Percentiles rank a stretch among this genome's conserved stretches.
Evolutionary conservation across 2,329 filamentous ascomycete genomes (phyloP).

Genomic region (Trichocomaceae sp.): DNA sequence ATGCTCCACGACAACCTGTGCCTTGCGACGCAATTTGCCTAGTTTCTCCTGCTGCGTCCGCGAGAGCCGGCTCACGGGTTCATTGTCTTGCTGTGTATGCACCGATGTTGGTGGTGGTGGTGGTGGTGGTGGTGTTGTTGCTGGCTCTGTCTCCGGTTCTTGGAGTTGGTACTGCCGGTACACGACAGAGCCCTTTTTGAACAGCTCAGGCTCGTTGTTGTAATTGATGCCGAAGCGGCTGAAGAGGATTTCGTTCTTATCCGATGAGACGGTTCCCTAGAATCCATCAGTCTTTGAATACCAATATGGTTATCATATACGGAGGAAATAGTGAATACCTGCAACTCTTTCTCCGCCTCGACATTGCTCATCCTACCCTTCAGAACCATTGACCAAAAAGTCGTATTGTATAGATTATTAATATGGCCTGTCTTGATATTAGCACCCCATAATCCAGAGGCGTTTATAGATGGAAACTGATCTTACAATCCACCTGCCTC

Average conservation of each 20-base stretch:
- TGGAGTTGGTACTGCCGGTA: conserved; percentile 77
- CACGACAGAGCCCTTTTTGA: conserved; percentile 85
- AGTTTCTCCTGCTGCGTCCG: conserved; percentile 80
- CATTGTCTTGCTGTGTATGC: neutral
- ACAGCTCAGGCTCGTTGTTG: conserved; percentile 91
- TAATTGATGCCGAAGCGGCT: conserved; percentile 88
- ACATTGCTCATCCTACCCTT: conserved; percentile 66
- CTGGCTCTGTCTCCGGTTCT: conserved; percentile 47
- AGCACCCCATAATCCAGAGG: neutral
- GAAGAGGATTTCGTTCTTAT: conserved; percentile 96
- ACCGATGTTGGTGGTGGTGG: conserved; percentile 38
- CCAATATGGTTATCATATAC: neutral
- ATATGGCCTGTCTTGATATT: conserved; percentile 64
- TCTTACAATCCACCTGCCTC: conserved; percentile 89
- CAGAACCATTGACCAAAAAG: conserved; percentile 85
- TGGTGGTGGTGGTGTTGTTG: conserved; percentile 46
- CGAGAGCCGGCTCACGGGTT: conserved; percentile 48
- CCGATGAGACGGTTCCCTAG: conserved; percentile 72
- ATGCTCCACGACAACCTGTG: conserved; percentile 73
- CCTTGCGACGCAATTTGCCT: conserved; percentile 72
- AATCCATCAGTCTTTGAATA: neutral
- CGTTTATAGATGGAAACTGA: neutral
- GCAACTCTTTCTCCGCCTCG: conserved; percentile 73
- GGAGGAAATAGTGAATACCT: conserved; percentile 53
- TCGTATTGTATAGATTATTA: conserved; percentile 97